Evolutionary conservation across 2,329 filamentous ascomycete genomes (phyloP).

Genomic region (Xylaria sp.): DNA sequence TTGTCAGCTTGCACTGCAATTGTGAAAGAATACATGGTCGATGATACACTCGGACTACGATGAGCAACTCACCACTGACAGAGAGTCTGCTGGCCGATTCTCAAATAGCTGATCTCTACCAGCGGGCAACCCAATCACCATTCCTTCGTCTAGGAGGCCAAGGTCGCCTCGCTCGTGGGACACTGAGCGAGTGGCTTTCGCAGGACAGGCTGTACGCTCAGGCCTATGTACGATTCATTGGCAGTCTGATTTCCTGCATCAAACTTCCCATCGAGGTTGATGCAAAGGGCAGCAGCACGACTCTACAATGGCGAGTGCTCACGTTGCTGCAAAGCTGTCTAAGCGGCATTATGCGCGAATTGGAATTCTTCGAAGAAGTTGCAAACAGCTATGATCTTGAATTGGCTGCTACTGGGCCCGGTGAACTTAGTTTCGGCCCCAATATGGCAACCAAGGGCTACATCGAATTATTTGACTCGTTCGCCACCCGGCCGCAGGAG

Average conservation of each 20-base stretch:
- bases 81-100: conserved; percentile 33
- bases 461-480: conserved; percentile 41
- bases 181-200: conserved; percentile 40
- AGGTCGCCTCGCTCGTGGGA: conserved; percentile 33
- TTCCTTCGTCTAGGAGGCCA: conserved; percentile 40
- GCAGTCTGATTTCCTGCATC: conserved; percentile 40
- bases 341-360: conserved; percentile 36
- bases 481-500: conserved; percentile 23
- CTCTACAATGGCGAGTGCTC: conserved; percentile 38
- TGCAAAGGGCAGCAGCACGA: conserved; percentile 15
- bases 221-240: conserved; percentile 42
- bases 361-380: conserved; percentile 40
- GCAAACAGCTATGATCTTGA: conserved; percentile 37
- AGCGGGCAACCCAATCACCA: conserved; percentile 36
- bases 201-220: conserved; percentile 43
- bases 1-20: too few relatives aligned
- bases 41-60: conserved; percentile 7
- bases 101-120: conserved; percentile 32
- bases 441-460: conserved; percentile 35
- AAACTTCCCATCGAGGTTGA: conserved; percentile 30
- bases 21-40: too few relatives aligned
- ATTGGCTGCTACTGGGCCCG: conserved; percentile 28
- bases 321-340: conserved; percentile 38
- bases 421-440: conserved; percentile 31
- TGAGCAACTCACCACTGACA: conserved; percentile 30